Percentiles rank a stretch among this genome's conserved stretches.
Evolutionary conservation across 345 rosid species (phyloP).

Genomic region (Cardiospermum halicacabum): DNA sequence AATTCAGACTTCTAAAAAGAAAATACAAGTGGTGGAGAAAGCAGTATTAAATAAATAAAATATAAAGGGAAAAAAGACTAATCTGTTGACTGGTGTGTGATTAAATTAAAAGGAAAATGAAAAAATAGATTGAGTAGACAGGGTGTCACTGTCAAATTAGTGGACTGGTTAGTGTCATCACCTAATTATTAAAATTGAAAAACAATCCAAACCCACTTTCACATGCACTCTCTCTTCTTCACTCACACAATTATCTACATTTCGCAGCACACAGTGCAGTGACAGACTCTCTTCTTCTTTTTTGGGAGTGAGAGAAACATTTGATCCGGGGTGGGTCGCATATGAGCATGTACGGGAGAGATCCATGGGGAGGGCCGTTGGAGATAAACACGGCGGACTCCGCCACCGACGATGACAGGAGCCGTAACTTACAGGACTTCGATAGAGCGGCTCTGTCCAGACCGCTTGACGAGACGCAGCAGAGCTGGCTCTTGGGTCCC

Average conservation of each 20-base stretch:
- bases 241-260: background rate
- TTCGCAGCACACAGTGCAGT: background rate
- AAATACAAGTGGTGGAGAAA: too few species aligned
- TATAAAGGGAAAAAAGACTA: too few species aligned
- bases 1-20: too few species aligned
- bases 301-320: background rate
- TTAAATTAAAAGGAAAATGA: too few species aligned
- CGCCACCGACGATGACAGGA: slow-evolving; percentile 93
- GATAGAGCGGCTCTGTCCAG: slow-evolving; percentile 83
- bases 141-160: slow-evolving; percentile 27
- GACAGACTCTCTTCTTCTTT: background rate
- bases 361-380: slow-evolving; percentile 97
- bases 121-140: background rate
- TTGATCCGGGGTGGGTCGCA: background rate
- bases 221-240: background rate
- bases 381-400: slow-evolving; percentile 93
- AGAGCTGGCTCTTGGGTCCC: slow-evolving; percentile 96
- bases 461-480: slow-evolving; percentile 93
- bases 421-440: slow-evolving; percentile 75
- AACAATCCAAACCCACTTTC: background rate
- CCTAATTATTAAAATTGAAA: background rate
- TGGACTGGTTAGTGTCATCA: slow-evolving; percentile 21
- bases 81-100: too few species aligned
- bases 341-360: slow-evolving; percentile 83
- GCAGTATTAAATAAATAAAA: too few species aligned